Base-by-base conservation (phyloP, 2,329 filamentous ascomycete species). In the Fusarium sp. region DNA sequence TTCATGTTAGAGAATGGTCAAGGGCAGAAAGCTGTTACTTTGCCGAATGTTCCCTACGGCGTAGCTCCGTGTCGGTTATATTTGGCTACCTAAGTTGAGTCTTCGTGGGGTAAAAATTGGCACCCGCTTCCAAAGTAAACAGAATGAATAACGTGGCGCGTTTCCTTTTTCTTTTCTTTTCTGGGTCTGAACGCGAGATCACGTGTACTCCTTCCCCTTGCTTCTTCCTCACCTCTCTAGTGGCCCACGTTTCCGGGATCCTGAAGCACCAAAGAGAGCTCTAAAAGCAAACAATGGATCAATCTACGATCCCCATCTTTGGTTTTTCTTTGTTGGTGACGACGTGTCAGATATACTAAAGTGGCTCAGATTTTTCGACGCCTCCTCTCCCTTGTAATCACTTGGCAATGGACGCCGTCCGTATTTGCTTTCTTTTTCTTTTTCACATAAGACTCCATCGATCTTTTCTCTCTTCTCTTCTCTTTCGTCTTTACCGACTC, bases 1-100 rank as follows among this genome's bases (percentile, higher is more conserved):
- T 59, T 53, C 24, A 61, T 54, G 74, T 77, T 73, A 76, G 72
- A 75, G 67, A 72, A 59, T 49, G 40, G 40, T 56, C 71, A 64
- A 63, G 72, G 73, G 64, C 39, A 53, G 26, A 22, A 20, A 46
- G 56, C 42, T 57, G 42, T 20, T 59, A 50, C 52, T 58, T 63
- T 39, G 18, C 36, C 45, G 36, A 22, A 22, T 20, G n/a, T 36
- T 48, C n/a, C 43, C 45, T 58, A 48, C 45, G 63, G 71, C 61
- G 53, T 38, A 58, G 68, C 62, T 43, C 49, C 55, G 18, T 31
- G 61, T 54, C 33, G 31, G 44, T 60, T 48, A 31, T 24, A 22
- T 40, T 38, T 39, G 28, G 26, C 10, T 31, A 10, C 11, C 10
- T n/a, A 13, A 18, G 36, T 31, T 45, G 31, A 24, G 48, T 42